Conservation (phyloP, 331 rosid species). For the Dryas integrifolia region DNA sequence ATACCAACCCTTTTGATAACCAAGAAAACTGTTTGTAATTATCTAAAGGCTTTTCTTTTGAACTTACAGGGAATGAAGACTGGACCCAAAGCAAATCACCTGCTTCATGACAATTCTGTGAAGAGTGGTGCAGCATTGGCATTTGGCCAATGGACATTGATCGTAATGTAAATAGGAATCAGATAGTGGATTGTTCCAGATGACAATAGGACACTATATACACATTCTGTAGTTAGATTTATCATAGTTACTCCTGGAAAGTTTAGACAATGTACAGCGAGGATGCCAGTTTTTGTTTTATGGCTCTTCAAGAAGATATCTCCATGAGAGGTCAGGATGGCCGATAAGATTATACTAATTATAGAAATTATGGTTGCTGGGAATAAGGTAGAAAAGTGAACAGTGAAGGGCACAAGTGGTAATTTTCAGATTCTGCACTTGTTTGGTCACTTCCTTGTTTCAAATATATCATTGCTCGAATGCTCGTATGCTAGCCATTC, state of each 20-base stretch:
- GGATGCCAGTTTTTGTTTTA: not conserved
- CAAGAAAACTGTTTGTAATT: not conserved
- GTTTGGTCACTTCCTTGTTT: no score
- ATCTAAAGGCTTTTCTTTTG: slow-evolving; percentile 6
- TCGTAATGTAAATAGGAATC: slow-evolving; percentile 24
- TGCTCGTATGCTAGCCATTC: no score
- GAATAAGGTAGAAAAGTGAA: no score
- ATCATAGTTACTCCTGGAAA: slow-evolving; percentile 20
- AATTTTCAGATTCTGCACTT: no score
- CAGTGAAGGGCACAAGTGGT: no score
- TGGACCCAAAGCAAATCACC: slow-evolving; percentile 18
- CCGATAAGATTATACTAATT: no score
- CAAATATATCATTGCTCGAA: no score
- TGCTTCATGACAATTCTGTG: slow-evolving; percentile 25
- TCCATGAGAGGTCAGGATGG: no score
- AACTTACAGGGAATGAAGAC: slow-evolving; percentile 36
- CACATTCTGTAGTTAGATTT: slow-evolving; percentile 21
- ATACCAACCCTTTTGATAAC: not conserved
- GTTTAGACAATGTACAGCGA: not conserved
- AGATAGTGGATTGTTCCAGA: slow-evolving; percentile 23
- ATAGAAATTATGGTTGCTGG: no score
- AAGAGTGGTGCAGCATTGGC: slow-evolving; percentile 17
- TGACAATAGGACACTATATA: slow-evolving; percentile 21
- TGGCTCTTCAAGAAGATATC: no score
- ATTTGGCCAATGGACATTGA: slow-evolving; percentile 19